phyloP scores from a whole-genome alignment of 768 basidiomycete genomes.

The Russula virescens region DNA sequence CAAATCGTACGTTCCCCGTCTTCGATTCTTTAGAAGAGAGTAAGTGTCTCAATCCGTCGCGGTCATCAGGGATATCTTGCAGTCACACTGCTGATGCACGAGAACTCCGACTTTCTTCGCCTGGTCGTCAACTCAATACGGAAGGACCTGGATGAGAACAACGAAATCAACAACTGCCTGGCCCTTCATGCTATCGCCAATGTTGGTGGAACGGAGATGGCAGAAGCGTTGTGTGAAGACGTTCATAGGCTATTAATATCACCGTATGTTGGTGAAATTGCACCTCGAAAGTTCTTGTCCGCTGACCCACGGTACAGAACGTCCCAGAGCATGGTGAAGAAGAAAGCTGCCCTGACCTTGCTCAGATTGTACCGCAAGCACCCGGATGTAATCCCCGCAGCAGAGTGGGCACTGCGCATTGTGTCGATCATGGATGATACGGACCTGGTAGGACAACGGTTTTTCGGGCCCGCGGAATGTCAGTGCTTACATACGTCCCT shows the following conservation, averaged over 20 bases:
- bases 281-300: conserved; percentile 12
- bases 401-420: conserved; percentile 94
- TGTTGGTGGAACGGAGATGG: conserved; percentile 97
- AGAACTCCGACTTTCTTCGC: conserved; percentile 94
- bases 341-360: conserved; percentile 94
- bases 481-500: neutral
- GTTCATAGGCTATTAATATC: conserved; percentile 94
- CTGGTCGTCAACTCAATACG: conserved; percentile 97
- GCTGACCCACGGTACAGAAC: conserved; percentile 50
- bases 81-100: conserved; percentile 95
- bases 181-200: conserved; percentile 98
- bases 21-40: neutral
- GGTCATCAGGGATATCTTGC: conserved; percentile 85
- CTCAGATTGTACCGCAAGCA: conserved; percentile 94
- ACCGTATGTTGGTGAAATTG: conserved; percentile 49
- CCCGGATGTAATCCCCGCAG: conserved; percentile 86
- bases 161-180: conserved; percentile 92
- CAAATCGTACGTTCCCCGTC: conserved; percentile 72
- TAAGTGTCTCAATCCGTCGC: conserved; percentile 13
- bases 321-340: conserved; percentile 92
- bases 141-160: conserved; percentile 92
- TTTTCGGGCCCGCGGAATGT: neutral
- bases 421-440: conserved; percentile 93
- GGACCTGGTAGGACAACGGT: conserved; percentile 55
- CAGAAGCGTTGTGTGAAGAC: conserved; percentile 88